phyloP scores from a whole-genome alignment of 306 rosid species.

The Quercus bicolor region DNA sequence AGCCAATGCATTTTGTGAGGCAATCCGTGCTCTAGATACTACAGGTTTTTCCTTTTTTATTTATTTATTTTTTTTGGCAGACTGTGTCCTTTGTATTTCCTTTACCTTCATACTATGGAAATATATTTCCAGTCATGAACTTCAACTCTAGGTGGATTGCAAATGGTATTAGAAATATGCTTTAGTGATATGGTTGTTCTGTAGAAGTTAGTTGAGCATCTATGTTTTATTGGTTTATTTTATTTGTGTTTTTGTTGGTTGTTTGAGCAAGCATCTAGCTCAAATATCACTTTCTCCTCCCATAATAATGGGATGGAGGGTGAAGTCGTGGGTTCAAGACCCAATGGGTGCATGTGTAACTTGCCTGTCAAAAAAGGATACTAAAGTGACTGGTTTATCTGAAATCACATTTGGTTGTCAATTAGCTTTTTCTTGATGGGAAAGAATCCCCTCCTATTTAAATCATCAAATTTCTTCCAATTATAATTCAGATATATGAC shows the following conservation, averaged over 20 bases:
- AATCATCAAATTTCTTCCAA: too few species aligned
- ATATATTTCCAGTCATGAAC: not conserved
- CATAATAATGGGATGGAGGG: too few species aligned
- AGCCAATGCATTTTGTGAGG: constrained; percentile 88
- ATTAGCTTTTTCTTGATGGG: not conserved
- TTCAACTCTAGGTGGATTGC: not conserved
- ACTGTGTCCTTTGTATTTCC: not conserved
- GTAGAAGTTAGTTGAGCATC: not conserved
- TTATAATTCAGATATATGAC: too few species aligned
- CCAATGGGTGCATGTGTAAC: too few species aligned
- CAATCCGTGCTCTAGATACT: constrained; percentile 95
- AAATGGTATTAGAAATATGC: not conserved
- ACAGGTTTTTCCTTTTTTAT: constrained; percentile 51
- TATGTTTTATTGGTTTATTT: not conserved
- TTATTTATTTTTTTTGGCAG: not conserved
- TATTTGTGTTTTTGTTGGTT: not conserved
- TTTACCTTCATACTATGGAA: constrained; percentile 1
- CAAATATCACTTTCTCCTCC: not conserved
- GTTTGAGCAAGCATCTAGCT: not conserved
- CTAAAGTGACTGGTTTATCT: not conserved
- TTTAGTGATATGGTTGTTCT: not conserved
- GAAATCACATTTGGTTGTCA: not conserved
- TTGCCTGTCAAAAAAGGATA: too few species aligned
- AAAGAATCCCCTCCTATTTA: too few species aligned
- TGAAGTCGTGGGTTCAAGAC: too few species aligned